phyloP scores from a whole-genome alignment of 164 flowering plant genomes.

The Chimonanthus salicifolius region DNA sequence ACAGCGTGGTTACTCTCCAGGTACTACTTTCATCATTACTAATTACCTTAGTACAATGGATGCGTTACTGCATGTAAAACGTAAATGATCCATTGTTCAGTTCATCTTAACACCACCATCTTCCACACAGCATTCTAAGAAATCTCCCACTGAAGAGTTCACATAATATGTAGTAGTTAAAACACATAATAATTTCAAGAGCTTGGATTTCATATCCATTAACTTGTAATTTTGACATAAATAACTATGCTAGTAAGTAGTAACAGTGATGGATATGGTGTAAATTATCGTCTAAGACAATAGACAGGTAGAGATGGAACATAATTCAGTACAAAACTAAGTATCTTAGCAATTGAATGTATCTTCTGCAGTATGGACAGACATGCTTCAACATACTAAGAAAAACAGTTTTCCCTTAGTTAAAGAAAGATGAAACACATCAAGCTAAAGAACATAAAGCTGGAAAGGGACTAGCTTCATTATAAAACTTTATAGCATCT shows the following conservation, averaged over 20 bases:
- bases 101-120: background rate
- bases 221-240: background rate
- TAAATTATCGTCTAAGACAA: too few relatives aligned
- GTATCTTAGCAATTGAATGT: background rate
- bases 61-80: background rate
- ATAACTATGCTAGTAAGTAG: too few relatives aligned
- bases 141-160: background rate
- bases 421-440: background rate
- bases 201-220: background rate
- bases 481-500: too few relatives aligned
- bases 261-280: too few relatives aligned
- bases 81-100: background rate
- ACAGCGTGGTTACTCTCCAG: slow-evolving; percentile 58
- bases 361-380: background rate
- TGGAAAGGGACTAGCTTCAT: too few relatives aligned
- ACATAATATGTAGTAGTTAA: background rate
- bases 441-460: too few relatives aligned
- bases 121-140: background rate
- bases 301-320: background rate
- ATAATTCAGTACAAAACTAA: background rate
- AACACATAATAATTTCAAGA: background rate
- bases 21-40: slow-evolving; percentile 25
- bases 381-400: background rate
- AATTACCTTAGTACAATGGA: background rate
- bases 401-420: background rate